Percentiles rank a stretch among this genome's conserved stretches.
phyloP scores from a whole-genome alignment of 2,329 filamentous ascomycete genomes.

The Aspergillus sp. region DNA sequence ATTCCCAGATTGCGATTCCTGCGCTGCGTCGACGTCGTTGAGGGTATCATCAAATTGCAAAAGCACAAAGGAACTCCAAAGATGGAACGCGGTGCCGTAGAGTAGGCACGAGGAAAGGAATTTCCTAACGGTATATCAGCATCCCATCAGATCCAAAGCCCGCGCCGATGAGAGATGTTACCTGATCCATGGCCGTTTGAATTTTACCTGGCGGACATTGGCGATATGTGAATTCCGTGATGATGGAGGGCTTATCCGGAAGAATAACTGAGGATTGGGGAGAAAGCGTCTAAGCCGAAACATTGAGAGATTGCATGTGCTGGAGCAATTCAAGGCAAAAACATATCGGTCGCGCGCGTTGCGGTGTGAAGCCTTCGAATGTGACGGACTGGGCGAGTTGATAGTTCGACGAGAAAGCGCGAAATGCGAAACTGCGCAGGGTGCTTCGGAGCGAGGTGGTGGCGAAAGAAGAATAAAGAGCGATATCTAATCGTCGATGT shows the following conservation, averaged over 20 bases:
- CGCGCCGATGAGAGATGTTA: constrained; percentile 9
- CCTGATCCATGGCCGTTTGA: constrained; percentile 36
- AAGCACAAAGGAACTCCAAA: constrained; percentile 33
- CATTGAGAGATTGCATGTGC: constrained; percentile 29
- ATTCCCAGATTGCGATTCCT: constrained; percentile 3
- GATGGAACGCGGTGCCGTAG: constrained; percentile 32
- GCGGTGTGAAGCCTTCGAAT: background rate
- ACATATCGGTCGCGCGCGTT: constrained; percentile 3
- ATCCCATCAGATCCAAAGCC: background rate
- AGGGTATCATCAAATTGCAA: constrained; percentile 27
- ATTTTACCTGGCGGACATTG: constrained; percentile 32
- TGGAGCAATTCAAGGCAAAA: constrained; percentile 4
- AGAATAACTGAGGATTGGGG: constrained; percentile 23
- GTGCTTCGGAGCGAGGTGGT: background rate
- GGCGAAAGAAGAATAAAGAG: background rate
- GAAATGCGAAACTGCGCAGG: too few species aligned
- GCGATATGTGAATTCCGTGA: constrained; percentile 15
- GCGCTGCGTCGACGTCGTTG: constrained; percentile 18
- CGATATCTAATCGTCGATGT: background rate
- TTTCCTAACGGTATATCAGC: constrained; percentile 19
- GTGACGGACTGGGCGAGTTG: too few species aligned
- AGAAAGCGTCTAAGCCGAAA: constrained; percentile 30
- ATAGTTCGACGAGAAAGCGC: too few species aligned
- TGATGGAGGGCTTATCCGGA: constrained; percentile 21
- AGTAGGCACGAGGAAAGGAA: constrained; percentile 29